These are phyloP conservation scores for Elaeagnus macrophylla DNA, from an alignment of 306 rosid genomes.

Conservation along the genomic window DNA sequence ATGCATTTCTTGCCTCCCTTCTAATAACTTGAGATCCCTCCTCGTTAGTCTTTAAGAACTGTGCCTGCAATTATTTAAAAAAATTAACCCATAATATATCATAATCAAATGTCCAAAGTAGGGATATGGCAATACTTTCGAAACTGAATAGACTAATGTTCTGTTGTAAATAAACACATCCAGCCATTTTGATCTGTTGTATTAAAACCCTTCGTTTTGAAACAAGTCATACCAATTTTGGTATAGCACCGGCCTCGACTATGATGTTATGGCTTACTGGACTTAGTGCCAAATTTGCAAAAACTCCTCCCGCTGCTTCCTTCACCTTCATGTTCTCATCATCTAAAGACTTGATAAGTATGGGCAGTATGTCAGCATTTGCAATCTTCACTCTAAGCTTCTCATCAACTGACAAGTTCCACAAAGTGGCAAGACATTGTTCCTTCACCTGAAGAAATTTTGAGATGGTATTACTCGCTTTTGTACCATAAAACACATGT, in stretches of 20 bases:
- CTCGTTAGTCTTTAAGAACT: conserved; percentile 30
- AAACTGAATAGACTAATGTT: conserved; percentile 1
- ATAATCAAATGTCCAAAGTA: conserved; percentile 12
- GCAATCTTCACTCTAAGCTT: conserved; percentile 55
- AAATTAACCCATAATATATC: conserved; percentile 11
- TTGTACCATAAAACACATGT: conserved; percentile 21
- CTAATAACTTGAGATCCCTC: conserved; percentile 51
- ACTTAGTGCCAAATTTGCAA: conserved; percentile 69
- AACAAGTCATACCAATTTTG: conserved; percentile 61
- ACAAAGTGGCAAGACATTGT: conserved; percentile 60
- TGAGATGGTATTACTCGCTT: conserved; percentile 20
- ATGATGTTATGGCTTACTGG: conserved; percentile 47
- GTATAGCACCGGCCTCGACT: conserved; percentile 82
- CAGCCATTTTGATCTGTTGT: conserved; percentile 7
- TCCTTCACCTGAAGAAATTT: conserved; percentile 57
- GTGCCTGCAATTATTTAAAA: conserved; percentile 41
- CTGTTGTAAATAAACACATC: conserved; percentile 7
- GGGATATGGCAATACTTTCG: background rate
- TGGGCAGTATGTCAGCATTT: conserved; percentile 37
- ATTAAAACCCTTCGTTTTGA: conserved; percentile 9
- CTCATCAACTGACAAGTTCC: conserved; percentile 84
- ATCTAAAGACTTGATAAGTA: conserved; percentile 57
- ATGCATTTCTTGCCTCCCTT: conserved; percentile 77
- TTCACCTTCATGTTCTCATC: conserved; percentile 63
- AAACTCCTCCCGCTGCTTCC: conserved; percentile 80